Evolutionary conservation across 768 basidiomycete species (phyloP).

Genomic region (Trametes elegans): DNA sequence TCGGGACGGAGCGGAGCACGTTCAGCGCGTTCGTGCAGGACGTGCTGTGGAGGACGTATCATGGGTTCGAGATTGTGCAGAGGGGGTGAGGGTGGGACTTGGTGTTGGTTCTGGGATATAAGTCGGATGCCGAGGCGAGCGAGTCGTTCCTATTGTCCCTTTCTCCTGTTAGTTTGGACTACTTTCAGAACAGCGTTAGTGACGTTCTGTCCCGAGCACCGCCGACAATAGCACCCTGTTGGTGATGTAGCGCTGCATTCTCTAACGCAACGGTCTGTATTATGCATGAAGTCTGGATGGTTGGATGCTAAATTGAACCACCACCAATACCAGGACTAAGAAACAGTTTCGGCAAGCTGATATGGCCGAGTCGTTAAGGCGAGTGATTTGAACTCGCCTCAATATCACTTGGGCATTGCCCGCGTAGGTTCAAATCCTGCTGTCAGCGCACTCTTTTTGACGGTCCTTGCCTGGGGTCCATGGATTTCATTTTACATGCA

Average conservation of each 20-base stretch:
- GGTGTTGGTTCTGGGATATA: too few relatives aligned
- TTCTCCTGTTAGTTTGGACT: too few relatives aligned
- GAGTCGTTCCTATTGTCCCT: too few relatives aligned
- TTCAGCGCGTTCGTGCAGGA: slow-evolving; percentile 70
- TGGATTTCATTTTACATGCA: background rate
- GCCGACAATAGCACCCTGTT: too few relatives aligned
- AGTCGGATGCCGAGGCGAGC: too few relatives aligned
- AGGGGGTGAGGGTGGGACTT: slow-evolving; percentile 17
- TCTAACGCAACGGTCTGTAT: too few relatives aligned
- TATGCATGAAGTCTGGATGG: too few relatives aligned
- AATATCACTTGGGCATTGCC: slow-evolving; percentile 81
- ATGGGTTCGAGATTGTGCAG: slow-evolving; percentile 46
- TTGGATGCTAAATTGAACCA: too few relatives aligned
- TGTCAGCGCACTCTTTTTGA: slow-evolving; percentile 62
- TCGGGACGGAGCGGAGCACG: slow-evolving; percentile 74
- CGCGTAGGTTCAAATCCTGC: slow-evolving; percentile 93
- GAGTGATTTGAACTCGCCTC: slow-evolving; percentile 74
- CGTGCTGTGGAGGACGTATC: slow-evolving; percentile 62
- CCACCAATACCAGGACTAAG: too few relatives aligned
- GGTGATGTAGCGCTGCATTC: too few relatives aligned
- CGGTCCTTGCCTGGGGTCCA: background rate
- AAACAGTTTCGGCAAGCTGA: slow-evolving; percentile 35
- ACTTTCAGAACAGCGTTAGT: too few relatives aligned
- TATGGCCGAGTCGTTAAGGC: slow-evolving; percentile 93
- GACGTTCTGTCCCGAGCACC: too few relatives aligned